A percentile compares a stretch with the other conserved stretches of the same genome.
phyloP scores from a whole-genome alignment of 257 asterid species.

The Haberlea rhodopensis region DNA sequence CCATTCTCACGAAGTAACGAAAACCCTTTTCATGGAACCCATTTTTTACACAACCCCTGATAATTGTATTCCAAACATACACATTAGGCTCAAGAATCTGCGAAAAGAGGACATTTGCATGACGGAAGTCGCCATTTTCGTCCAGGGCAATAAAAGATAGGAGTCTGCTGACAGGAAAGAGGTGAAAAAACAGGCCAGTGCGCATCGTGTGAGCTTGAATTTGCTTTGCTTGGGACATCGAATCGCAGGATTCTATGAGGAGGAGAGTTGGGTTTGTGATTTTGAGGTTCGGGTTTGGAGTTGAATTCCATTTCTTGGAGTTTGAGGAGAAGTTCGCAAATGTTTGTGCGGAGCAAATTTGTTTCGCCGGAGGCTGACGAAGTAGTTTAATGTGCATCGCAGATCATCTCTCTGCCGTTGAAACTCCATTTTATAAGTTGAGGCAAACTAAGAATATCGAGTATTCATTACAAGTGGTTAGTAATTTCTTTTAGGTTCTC shows the following conservation, averaged over 20 bases:
- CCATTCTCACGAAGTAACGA: slow-evolving; percentile 57
- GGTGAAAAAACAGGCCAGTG: slow-evolving; percentile 63
- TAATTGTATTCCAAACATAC: slow-evolving; percentile 76
- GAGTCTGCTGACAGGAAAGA: slow-evolving; percentile 71
- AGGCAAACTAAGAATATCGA: too few species aligned
- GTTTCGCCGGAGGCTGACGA: slow-evolving; percentile 1
- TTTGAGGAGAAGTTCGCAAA: slow-evolving; percentile 33
- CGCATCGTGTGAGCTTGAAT: slow-evolving; percentile 71
- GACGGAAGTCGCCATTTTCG: slow-evolving; percentile 45
- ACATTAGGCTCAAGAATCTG: slow-evolving; percentile 55
- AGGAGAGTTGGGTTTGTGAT: slow-evolving; percentile 73
- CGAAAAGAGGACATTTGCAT: slow-evolving; percentile 52
- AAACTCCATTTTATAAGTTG: too few species aligned
- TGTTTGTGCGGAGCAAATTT: slow-evolving; percentile 8
- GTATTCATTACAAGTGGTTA: too few species aligned
- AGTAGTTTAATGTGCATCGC: slow-evolving; percentile 20
- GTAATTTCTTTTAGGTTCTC: too few species aligned
- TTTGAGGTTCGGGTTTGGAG: slow-evolving; percentile 45
- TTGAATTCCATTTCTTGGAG: slow-evolving; percentile 60
- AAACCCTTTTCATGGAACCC: slow-evolving; percentile 44
- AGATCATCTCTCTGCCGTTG: neutral
- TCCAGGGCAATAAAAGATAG: slow-evolving; percentile 59
- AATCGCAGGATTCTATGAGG: slow-evolving; percentile 73
- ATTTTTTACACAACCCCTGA: slow-evolving; percentile 59
- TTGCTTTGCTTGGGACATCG: slow-evolving; percentile 66